Evolutionary conservation across 352 stramenopile species (phyloP), one percentile per base, ranked within the genome.

Genomic region (Phytopythium ostracodes): DNA sequence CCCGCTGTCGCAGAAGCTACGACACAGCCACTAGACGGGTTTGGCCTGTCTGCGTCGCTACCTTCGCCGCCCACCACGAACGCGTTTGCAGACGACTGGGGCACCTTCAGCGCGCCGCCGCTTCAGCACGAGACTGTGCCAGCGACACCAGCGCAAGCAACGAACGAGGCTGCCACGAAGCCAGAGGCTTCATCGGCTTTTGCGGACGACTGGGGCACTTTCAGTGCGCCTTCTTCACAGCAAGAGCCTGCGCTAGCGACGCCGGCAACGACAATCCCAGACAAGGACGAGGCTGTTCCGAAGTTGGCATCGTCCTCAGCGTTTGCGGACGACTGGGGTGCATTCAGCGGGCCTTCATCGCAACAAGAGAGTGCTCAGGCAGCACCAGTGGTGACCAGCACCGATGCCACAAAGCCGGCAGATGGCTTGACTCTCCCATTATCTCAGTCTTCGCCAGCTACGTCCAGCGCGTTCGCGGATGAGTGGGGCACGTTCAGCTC

Each of bases 21-120:
- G n/a, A 3, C 24, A 25, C 17, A 46, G 52, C n/a, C 18, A 4
- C 27, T 7, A 5, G 24, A 31, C 2, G 24, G 18, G 4, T 8
- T 12, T 20, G 36, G 20, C 7, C 14, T 54, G 47, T 44, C 53
- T 0, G 38, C 53, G 0, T 47, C 38, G 1, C 12, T 47, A n/a
- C 53, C 53, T 12, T 59, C 53, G 17, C n/a, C n/a, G 17, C n/a
- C 33, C 12, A 47, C 33, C 20, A 17, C 53, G 22, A 49, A 20
- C n/a, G 36, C 55, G 22, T 25, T 52, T 12, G 29, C 25, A 43
- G 55, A 60, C 27, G 55, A 60, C 38, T 60, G 55, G 55, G 55
- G 55, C 14, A 52, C 38, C 11, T 60, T 60, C 58, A 57, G 46
- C 47, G 42, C 33, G 36, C 53, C 58, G 25, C n/a, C 47, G n/a